Percentiles rank a stretch among this genome's conserved stretches.
phyloP scores from a whole-genome alignment of 345 rosid genomes.

The Heritiera littoralis region DNA sequence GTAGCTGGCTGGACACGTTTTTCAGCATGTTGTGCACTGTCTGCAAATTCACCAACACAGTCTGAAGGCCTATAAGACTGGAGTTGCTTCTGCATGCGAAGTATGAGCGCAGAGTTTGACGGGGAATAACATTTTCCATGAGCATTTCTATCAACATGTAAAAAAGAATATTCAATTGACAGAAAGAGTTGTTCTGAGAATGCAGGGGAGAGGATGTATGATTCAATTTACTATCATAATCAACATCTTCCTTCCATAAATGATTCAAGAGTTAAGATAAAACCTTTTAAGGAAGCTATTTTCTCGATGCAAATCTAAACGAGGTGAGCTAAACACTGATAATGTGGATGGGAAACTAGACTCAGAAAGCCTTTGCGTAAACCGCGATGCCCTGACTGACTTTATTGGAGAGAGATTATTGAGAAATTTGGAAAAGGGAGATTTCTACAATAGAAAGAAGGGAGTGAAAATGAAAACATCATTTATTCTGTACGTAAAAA shows the following conservation, averaged over 20 bases:
- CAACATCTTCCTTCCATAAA: neutral
- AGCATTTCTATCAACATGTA: constrained; percentile 27
- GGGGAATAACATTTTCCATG: constrained; percentile 6
- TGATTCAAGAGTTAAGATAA: neutral
- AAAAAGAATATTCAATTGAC: constrained; percentile 12
- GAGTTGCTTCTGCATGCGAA: constrained; percentile 18
- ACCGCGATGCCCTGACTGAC: constrained; percentile 24
- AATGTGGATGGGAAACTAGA: constrained; percentile 26
- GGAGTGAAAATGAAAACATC: neutral
- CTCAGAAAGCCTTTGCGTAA: constrained; percentile 23
- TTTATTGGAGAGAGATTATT: constrained; percentile 36
- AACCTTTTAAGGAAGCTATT: constrained; percentile 30
- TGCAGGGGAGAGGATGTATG: neutral
- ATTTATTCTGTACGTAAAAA: neutral
- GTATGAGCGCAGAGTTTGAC: neutral
- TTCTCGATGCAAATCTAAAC: constrained; percentile 18
- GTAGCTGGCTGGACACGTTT: neutral
- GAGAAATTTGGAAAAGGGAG: constrained; percentile 27
- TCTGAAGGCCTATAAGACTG: constrained; percentile 26
- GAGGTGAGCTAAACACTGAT: constrained; percentile 40
- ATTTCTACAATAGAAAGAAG: constrained; percentile 29
- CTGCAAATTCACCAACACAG: constrained; percentile 31
- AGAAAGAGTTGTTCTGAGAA: neutral
- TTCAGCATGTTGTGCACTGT: neutral
- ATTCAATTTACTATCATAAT: neutral